phyloP scores from a whole-genome alignment of 2,329 filamentous ascomycete genomes.

The Tolypocladium amazonense region DNA sequence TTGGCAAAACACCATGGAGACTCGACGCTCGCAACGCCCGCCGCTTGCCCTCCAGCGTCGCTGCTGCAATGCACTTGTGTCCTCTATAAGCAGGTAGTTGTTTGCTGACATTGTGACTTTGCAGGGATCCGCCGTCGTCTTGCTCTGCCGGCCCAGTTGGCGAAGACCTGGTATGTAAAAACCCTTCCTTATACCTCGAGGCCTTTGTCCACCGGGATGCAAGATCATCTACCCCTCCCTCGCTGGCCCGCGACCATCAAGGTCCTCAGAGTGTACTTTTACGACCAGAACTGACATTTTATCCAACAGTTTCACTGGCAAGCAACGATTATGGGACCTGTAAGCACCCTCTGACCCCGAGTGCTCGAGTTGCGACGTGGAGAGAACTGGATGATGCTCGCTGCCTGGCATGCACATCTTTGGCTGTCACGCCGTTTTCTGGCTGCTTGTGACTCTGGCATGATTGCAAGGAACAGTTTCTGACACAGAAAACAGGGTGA shows the following conservation, averaged over 20 bases:
- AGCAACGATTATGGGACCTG: constrained; percentile 99
- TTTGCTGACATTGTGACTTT: constrained; percentile 12
- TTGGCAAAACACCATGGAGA: constrained; percentile 5
- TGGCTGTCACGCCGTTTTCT: not conserved
- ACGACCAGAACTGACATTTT: constrained; percentile 12
- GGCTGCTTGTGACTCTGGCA: not conserved
- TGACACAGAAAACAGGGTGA: constrained; percentile 55
- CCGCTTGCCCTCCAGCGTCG: not conserved
- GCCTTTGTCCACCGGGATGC: not conserved
- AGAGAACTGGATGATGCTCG: not conserved
- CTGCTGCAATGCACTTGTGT: not conserved
- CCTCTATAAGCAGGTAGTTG: not conserved
- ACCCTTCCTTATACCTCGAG: constrained; percentile 7
- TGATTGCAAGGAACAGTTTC: constrained; percentile 3
- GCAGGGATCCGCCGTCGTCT: constrained; percentile 92
- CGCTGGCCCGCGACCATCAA: not conserved
- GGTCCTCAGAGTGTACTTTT: not conserved
- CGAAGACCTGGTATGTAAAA: constrained; percentile 82
- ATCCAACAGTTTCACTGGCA: constrained; percentile 90
- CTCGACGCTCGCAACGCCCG: constrained; percentile 5
- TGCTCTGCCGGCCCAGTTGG: constrained; percentile 96
- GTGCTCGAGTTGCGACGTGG: not conserved
- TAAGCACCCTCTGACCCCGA: constrained; percentile 40
- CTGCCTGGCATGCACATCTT: not conserved
- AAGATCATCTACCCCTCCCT: not conserved